Conservation (phyloP, 106 monocot genomes). For the Dendrobium chrysotoxum region DNA sequence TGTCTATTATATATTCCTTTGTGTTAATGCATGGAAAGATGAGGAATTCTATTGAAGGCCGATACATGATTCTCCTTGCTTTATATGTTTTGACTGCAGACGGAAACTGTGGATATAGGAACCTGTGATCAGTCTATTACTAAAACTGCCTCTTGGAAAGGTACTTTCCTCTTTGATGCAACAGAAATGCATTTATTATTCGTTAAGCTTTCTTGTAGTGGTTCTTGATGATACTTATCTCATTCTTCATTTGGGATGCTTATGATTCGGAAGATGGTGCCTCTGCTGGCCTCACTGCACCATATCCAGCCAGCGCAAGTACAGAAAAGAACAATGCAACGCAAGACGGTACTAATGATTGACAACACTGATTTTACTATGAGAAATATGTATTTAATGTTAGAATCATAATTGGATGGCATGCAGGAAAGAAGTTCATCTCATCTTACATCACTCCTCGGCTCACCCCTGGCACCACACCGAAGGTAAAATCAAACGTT, state of each 20-base stretch:
- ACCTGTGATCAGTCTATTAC: conserved; percentile 33
- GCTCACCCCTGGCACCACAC: conserved; percentile 39
- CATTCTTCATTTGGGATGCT: conserved; percentile 1
- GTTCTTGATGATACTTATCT: neutral
- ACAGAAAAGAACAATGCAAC: conserved; percentile 13
- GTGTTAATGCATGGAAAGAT: neutral
- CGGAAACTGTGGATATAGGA: conserved; percentile 38
- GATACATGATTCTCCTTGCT: neutral
- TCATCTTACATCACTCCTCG: conserved; percentile 20
- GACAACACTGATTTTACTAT: neutral
- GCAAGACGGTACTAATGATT: conserved; percentile 16
- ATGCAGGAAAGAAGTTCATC: conserved; percentile 26
- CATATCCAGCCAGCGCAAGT: conserved; percentile 20
- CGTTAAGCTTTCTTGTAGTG: neutral
- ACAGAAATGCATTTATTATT: neutral
- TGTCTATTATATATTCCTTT: neutral
- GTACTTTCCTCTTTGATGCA: conserved; percentile 17
- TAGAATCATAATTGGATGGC: conserved; percentile 1
- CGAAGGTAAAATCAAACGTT: conserved; percentile 35
- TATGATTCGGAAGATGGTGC: conserved; percentile 30
- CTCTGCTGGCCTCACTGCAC: conserved; percentile 10
- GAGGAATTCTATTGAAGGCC: neutral
- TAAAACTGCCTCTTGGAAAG: conserved; percentile 41
- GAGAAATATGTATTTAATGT: neutral
- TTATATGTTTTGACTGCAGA: conserved; percentile 17